Base-by-base conservation (phyloP, 2,329 filamentous ascomycete species). In the Aspergillus candidus region DNA sequence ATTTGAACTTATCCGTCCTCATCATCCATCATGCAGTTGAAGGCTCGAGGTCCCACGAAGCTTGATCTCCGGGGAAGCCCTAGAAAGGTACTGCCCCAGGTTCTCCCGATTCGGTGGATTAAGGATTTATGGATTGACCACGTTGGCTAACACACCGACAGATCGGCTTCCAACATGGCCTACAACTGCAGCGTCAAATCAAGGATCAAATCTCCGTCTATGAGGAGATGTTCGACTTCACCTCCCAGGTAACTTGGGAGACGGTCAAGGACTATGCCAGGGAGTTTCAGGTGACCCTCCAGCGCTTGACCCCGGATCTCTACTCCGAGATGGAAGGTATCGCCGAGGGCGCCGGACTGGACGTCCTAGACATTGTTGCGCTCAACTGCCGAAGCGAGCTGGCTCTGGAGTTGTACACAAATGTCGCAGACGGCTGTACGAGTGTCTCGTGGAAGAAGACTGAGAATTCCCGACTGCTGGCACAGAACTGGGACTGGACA, bases 401-500 rank as follows among this genome's bases (percentile, higher is more conserved):
- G 38, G 73, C 75, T 1, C 77, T 78, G 49, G 78, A 78, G 22
- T 7, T 27, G 22, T 10, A 27, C 22, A 27, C 22, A 0, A 58
- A 74, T 45, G 76, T 78, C 49, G 73, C 65, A 34, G 78, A 82
- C 54, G 78, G 78, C 10, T 82, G 78, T 52, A 80, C 78, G 3
- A 69, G 74, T 13, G 54, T 81, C 10, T 69, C 70, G 8, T 80
- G 75, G 75, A 67, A 69, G 39, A 74, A 68, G 3, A 50, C 44
- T 3, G 54, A 59, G 1, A 47, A 51, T 8, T 55, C 65, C 14
- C 50, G 56, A 15, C 72, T 71, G 43, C 56, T 79, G 7, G 74
- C 69, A 6, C 77, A 80, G 61, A 80, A 80, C 41, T 80, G 77
- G 77, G 76, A 80, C 50, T 83, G 80, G 79, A 70, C 72, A 55